Conservation (phyloP, 2,329 filamentous ascomycete species). For the Aspergillus pseudoglaucus region DNA sequence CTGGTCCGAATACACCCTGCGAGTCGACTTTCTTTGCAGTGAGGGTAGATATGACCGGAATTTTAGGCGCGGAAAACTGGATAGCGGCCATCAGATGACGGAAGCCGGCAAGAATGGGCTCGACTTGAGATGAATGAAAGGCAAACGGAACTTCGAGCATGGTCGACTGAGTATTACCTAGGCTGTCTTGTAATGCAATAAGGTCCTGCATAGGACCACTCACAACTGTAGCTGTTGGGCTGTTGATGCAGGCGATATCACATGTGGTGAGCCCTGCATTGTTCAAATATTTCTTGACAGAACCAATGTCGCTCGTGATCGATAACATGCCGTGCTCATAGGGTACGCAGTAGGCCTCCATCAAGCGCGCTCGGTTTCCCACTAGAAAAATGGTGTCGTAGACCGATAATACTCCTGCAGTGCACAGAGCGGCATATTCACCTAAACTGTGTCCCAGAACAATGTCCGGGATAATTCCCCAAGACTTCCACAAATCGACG, state of each 20-base stretch:
- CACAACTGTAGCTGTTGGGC: not conserved
- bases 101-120: slow-evolving; percentile 1
- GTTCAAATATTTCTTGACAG: not conserved
- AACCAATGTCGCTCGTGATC: not conserved
- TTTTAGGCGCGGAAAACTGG: slow-evolving; percentile 48
- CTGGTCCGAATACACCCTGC: slow-evolving; percentile 49
- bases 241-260: not conserved
- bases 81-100: not conserved
- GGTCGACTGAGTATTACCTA: not conserved
- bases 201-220: not conserved
- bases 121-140: slow-evolving; percentile 5
- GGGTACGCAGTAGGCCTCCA: slow-evolving; percentile 12
- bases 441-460: slow-evolving; percentile 28
- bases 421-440: slow-evolving; percentile 24
- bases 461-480: slow-evolving; percentile 12
- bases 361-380: slow-evolving; percentile 17
- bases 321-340: slow-evolving; percentile 12
- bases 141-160: slow-evolving; percentile 1
- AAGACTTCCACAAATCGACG: slow-evolving; percentile 10
- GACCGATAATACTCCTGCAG: slow-evolving; percentile 18
- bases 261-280: not conserved
- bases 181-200: not conserved
- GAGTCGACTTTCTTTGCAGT: slow-evolving; percentile 54
- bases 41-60: slow-evolving; percentile 63
- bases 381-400: slow-evolving; percentile 22